Conservation (phyloP, 345 rosid genomes). For the Syzygium aqueum region DNA sequence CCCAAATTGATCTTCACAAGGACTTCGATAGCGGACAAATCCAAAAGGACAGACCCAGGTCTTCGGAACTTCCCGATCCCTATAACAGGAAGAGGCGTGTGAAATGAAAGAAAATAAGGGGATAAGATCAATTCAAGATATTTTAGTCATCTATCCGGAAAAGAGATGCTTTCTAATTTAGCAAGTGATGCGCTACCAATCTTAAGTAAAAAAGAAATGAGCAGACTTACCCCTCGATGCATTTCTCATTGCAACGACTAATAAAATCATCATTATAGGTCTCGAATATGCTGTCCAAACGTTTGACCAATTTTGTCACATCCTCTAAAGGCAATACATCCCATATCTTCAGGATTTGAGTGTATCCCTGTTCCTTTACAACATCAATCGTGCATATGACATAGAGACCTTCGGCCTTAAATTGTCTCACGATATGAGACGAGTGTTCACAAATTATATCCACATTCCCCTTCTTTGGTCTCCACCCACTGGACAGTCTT, state of each 20-base stretch:
- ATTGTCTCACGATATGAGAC: conserved; percentile 28
- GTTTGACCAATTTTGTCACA: conserved; percentile 22
- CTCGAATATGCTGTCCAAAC: conserved; percentile 27
- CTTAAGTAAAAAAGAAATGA: background rate
- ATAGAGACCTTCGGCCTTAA: conserved; percentile 25
- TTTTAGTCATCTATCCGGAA: background rate
- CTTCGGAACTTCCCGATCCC: conserved; percentile 40
- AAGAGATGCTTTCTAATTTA: background rate
- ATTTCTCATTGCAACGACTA: conserved; percentile 30
- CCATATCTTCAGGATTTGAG: conserved; percentile 46
- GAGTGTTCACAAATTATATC: conserved; percentile 21
- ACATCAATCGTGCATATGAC: conserved; percentile 38
- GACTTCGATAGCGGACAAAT: conserved; percentile 10
- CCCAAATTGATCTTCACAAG: conserved; percentile 4
- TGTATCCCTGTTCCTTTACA: conserved; percentile 15
- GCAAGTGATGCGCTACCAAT: background rate
- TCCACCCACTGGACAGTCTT: conserved; percentile 42
- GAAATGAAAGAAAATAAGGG: background rate
- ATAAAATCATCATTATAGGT: conserved; percentile 29
- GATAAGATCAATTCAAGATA: background rate
- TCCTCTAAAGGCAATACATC: conserved; percentile 38
- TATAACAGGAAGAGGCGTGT: background rate
- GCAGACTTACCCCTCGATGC: conserved; percentile 37
- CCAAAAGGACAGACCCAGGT: conserved; percentile 22
- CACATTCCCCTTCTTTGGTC: conserved; percentile 27